These are phyloP conservation scores for Nissolia schottii DNA, from an alignment of 306 rosid genomes.

Conservation along the genomic window DNA sequence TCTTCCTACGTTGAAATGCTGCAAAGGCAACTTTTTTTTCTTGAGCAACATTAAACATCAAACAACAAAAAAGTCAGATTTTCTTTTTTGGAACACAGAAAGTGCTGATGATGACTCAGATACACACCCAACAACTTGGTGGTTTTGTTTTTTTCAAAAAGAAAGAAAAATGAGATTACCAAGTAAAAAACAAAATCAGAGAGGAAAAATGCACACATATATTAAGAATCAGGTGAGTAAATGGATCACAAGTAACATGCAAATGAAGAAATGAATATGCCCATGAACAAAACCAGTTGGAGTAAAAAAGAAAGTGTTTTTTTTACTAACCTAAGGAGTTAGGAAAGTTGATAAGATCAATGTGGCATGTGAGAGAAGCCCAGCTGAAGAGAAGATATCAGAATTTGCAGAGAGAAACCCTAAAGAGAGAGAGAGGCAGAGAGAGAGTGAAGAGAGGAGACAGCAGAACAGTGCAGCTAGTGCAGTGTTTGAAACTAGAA, in stretches of 20 bases:
- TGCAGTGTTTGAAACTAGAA: slow-evolving; percentile 20
- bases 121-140: neutral
- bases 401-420: slow-evolving; percentile 27
- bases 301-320: neutral
- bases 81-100: neutral
- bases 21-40: neutral
- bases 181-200: no score
- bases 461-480: neutral
- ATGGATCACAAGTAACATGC: slow-evolving; percentile 16
- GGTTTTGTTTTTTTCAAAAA: neutral
- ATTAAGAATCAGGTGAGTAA: neutral
- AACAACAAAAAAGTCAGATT: neutral
- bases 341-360: neutral
- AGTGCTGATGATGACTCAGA: neutral
- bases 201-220: neutral
- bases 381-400: neutral
- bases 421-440: neutral
- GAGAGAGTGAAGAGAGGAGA: neutral
- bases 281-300: neutral
- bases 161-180: neutral
- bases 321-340: neutral
- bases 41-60: neutral
- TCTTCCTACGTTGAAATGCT: slow-evolving; percentile 16
- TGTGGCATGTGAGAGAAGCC: slow-evolving; percentile 13
- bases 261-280: slow-evolving; percentile 5